Evolutionary conservation across 495 filamentous ascomycete species (phyloP).

Genomic region (Cenococcum geophilum): DNA sequence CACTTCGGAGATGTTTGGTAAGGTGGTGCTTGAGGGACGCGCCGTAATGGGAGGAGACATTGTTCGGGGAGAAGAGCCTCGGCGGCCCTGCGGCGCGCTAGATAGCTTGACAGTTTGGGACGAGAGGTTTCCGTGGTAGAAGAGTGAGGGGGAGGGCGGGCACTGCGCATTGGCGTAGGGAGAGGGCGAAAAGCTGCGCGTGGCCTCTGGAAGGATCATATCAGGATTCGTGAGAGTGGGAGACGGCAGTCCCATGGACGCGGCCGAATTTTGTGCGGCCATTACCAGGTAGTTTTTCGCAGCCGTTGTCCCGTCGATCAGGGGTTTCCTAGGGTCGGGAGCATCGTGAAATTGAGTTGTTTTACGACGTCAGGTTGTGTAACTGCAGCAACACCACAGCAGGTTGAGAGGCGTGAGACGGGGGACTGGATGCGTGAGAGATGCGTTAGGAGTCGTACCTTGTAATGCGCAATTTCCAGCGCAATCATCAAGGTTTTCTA

Average conservation of each 20-base stretch:
- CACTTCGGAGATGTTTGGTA: constrained; percentile 22
- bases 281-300: not conserved
- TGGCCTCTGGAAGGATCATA: constrained; percentile 73
- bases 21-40: constrained; percentile 20
- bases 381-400: not conserved
- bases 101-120: constrained; percentile 19
- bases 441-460: not conserved
- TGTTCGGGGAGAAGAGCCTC: constrained; percentile 10
- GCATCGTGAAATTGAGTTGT: not conserved
- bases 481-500: constrained; percentile 5
- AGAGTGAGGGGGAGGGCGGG: constrained; percentile 23
- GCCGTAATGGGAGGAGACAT: constrained; percentile 21
- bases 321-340: not conserved
- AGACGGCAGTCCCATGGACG: constrained; percentile 40
- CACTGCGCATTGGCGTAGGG: constrained; percentile 20
- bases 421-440: not conserved
- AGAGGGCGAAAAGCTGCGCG: constrained; percentile 25
- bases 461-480: not conserved
- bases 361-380: not conserved
- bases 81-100: constrained; percentile 17
- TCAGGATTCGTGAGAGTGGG: constrained; percentile 89
- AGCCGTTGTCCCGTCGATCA: not conserved
- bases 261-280: not conserved
- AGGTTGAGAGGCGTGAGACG: not conserved
- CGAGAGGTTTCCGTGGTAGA: constrained; percentile 23